Conservation (phyloP, 2,329 filamentous ascomycete species). For the Hypoxylon sp. region DNA sequence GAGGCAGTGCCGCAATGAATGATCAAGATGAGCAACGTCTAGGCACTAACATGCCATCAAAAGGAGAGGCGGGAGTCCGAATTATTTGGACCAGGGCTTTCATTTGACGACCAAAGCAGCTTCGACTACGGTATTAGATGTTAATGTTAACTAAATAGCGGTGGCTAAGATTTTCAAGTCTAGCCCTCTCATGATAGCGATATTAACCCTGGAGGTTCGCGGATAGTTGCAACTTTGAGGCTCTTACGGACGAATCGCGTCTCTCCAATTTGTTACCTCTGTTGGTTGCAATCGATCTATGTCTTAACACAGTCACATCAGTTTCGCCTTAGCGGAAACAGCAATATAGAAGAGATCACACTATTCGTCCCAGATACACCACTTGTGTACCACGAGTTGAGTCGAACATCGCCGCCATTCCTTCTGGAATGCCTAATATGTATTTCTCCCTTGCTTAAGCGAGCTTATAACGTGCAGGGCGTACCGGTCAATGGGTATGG, state of each 20-base stretch:
- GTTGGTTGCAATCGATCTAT: not conserved
- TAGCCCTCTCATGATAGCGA: not conserved
- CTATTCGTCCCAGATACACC: slow-evolving; percentile 4
- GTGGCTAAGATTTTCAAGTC: not conserved
- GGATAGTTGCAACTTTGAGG: not conserved
- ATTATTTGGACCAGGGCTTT: slow-evolving; percentile 17
- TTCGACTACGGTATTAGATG: slow-evolving; percentile 13
- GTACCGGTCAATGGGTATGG: slow-evolving; percentile 7
- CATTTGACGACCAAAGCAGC: not conserved
- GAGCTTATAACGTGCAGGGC: slow-evolving; percentile 28
- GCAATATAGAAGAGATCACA: slow-evolving; percentile 4
- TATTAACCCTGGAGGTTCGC: slow-evolving; percentile 7
- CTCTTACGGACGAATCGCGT: slow-evolving; percentile 10
- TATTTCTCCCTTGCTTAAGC: slow-evolving; percentile 21
- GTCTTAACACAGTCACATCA: not conserved
- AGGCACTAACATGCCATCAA: not conserved
- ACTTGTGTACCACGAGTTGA: slow-evolving; percentile 11
- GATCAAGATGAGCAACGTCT: not conserved
- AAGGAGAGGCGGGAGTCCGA: not conserved
- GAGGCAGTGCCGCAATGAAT: slow-evolving; percentile 16
- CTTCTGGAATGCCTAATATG: slow-evolving; percentile 23
- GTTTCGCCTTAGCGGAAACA: slow-evolving; percentile 5
- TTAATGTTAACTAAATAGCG: slow-evolving; percentile 3
- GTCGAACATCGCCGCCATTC: slow-evolving; percentile 24
- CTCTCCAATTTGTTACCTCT: not conserved